Conservation (phyloP, 495 filamentous ascomycete species). For the Tuber umbilicatum region DNA sequence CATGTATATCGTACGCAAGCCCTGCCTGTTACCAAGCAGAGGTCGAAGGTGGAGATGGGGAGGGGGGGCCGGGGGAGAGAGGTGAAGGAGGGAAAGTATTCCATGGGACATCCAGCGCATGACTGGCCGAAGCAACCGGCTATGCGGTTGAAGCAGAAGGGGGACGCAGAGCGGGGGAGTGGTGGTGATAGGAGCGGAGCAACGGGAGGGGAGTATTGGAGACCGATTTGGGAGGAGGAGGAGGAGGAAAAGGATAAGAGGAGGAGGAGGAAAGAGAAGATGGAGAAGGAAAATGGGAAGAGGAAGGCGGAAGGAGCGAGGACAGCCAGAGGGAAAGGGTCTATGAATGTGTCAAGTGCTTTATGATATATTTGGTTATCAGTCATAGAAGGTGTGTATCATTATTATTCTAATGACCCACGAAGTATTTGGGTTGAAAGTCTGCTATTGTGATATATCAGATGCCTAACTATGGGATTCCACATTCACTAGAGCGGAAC, state of each 20-base stretch:
- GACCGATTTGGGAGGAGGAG: background rate
- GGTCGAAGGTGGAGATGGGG: background rate
- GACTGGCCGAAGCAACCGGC: background rate
- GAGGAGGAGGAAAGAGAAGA: background rate
- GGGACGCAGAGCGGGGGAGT: background rate
- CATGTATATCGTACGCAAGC: background rate
- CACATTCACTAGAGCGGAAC: background rate
- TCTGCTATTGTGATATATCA: background rate
- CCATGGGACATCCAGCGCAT: background rate
- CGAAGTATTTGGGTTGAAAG: background rate
- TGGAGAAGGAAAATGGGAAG: background rate
- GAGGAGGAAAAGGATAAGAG: background rate
- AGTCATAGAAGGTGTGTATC: background rate
- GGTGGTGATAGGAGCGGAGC: background rate
- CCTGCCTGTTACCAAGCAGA: background rate
- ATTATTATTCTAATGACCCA: background rate
- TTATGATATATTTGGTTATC: background rate
- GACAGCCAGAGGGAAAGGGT: background rate
- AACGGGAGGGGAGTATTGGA: background rate
- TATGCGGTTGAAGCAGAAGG: background rate
- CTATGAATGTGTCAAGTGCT: background rate
- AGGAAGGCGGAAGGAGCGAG: background rate
- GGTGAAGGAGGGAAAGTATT: background rate
- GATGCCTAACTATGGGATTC: background rate
- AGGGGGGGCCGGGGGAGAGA: background rate